Conservation (phyloP, 2,329 filamentous ascomycete genomes). For the Penicillium sp. region DNA sequence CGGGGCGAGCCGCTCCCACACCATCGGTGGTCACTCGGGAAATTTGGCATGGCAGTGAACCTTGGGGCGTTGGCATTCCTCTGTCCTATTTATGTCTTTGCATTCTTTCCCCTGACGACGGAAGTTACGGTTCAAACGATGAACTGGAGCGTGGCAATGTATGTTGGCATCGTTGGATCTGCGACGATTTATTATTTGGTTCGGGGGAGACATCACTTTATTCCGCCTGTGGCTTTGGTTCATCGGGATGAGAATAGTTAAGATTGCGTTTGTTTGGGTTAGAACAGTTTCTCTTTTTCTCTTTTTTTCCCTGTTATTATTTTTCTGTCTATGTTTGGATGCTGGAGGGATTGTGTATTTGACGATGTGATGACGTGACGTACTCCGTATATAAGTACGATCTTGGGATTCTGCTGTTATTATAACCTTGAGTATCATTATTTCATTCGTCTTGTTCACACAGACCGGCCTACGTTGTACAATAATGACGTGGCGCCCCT, state of each 20-base stretch:
- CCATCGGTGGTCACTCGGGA: constrained; percentile 48
- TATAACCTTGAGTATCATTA: neutral
- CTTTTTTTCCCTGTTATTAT: neutral
- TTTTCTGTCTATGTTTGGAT: neutral
- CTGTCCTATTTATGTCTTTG: constrained; percentile 41
- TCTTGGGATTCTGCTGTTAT: neutral
- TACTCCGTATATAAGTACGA: constrained; percentile 3
- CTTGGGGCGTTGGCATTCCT: constrained; percentile 42
- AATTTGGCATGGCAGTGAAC: constrained; percentile 46
- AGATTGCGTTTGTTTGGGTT: neutral
- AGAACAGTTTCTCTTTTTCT: too few species aligned
- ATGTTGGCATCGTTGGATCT: constrained; percentile 44
- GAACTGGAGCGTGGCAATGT: constrained; percentile 51
- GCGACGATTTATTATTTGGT: constrained; percentile 45
- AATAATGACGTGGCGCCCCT: constrained; percentile 6
- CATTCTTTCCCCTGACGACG: constrained; percentile 44
- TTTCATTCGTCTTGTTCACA: neutral
- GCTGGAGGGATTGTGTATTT: neutral
- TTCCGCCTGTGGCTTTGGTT: constrained; percentile 38
- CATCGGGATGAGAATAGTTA: constrained; percentile 25
- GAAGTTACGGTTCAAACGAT: constrained; percentile 39
- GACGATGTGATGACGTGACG: constrained; percentile 13
- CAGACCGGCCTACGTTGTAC: neutral
- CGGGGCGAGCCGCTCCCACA: constrained; percentile 43
- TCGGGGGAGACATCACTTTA: constrained; percentile 43